Conservation (phyloP, 441 rosid species). For the Capsella rubella region DNA sequence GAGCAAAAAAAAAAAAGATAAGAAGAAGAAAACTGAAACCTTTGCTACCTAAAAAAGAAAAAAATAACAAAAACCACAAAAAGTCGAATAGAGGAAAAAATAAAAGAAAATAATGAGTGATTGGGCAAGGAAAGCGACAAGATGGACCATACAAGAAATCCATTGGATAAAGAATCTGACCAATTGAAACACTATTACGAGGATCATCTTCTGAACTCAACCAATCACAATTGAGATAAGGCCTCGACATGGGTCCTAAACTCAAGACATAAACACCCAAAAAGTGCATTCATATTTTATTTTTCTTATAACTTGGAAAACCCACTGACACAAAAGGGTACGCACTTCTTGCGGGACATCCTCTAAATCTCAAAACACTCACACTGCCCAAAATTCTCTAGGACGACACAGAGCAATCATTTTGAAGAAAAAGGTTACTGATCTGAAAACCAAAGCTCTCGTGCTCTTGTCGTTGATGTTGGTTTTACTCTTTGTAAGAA, state of each 20-base stretch:
- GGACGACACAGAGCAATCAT: not conserved
- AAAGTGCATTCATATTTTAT: constrained; percentile 31
- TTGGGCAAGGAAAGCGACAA: constrained; percentile 42
- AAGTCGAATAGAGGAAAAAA: not conserved
- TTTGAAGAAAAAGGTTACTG: too few relatives aligned
- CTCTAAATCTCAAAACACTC: constrained; percentile 14
- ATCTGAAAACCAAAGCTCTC: not conserved
- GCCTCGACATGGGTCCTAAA: constrained; percentile 49
- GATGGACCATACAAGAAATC: constrained; percentile 66
- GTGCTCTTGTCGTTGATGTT: constrained; percentile 35
- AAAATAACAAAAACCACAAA: constrained; percentile 26
- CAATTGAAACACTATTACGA: constrained; percentile 52
- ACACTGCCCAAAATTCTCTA: constrained; percentile 26
- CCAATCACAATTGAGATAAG: constrained; percentile 83
- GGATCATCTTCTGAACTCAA: constrained; percentile 54
- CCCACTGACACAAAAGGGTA: constrained; percentile 39
- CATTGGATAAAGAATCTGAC: constrained; percentile 52
- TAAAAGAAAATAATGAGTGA: constrained; percentile 1
- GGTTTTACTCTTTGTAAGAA: constrained; percentile 38
- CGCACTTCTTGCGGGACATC: constrained; percentile 37
- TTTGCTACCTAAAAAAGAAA: constrained; percentile 23
- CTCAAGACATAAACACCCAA: constrained; percentile 43
- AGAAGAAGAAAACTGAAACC: not conserved
- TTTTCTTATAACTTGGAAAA: not conserved
- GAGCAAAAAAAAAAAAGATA: not conserved